Conservation (phyloP, 108 stramenopile genomes). For the Nitzschia inconspicua region DNA sequence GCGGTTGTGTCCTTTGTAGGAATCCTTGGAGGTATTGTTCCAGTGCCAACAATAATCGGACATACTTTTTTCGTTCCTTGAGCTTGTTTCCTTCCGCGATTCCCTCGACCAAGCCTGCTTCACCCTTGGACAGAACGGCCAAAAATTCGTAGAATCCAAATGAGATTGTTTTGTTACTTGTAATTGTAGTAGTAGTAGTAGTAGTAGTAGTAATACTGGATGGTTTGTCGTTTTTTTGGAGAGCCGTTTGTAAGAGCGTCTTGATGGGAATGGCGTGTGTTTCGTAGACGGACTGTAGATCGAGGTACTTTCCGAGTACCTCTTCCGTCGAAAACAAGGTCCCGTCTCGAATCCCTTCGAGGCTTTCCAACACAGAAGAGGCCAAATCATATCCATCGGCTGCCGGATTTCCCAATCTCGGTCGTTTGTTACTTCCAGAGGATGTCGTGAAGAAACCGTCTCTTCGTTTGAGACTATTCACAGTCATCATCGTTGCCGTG, state of each 20-base stretch:
- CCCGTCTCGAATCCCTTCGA: slow-evolving; percentile 41
- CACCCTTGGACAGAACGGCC: slow-evolving; percentile 42
- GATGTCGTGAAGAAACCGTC: too few relatives aligned
- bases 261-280: slow-evolving; percentile 13
- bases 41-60: slow-evolving; percentile 55
- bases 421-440: slow-evolving; percentile 45
- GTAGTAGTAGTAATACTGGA: slow-evolving; percentile 21
- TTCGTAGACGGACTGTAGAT: slow-evolving; percentile 57
- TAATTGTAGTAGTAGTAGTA: not conserved
- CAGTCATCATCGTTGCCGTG: too few relatives aligned
- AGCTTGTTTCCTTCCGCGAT: slow-evolving; percentile 60
- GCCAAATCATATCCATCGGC: slow-evolving; percentile 85
- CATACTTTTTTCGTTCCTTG: slow-evolving; percentile 72
- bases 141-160: slow-evolving; percentile 57
- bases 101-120: slow-evolving; percentile 12
- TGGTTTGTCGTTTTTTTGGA: too few relatives aligned
- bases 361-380: slow-evolving; percentile 36
- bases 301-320: slow-evolving; percentile 79
- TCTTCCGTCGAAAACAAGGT: slow-evolving; percentile 62
- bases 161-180: too few relatives aligned
- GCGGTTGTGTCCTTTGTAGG: slow-evolving; percentile 61
- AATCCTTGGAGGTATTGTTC: slow-evolving; percentile 65
- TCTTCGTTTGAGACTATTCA: too few relatives aligned
- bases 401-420: slow-evolving; percentile 58
- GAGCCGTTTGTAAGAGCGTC: slow-evolving; percentile 8